A percentile compares a stretch with the other conserved stretches of the same genome.
Conservation (phyloP, 1,139 yeast species). For the Pichia norvegensis region DNA sequence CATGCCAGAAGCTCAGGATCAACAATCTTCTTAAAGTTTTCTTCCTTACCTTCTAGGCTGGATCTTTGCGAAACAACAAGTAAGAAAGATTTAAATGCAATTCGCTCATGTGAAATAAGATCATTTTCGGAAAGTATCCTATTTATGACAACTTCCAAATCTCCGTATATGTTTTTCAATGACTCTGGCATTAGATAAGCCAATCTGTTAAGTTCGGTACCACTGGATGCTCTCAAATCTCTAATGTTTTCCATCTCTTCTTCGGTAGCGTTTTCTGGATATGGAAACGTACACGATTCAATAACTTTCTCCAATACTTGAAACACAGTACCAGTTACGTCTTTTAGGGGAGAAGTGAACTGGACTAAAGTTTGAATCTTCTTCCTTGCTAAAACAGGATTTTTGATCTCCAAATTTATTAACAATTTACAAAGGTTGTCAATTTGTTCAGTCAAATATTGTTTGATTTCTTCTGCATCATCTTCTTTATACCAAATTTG, state of each 20-base stretch:
- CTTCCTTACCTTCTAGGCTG: slow-evolving; percentile 54
- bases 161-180: slow-evolving; percentile 68
- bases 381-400: slow-evolving; percentile 75
- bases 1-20: slow-evolving; percentile 90
- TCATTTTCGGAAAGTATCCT: slow-evolving; percentile 61
- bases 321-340: slow-evolving; percentile 61
- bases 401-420: slow-evolving; percentile 64
- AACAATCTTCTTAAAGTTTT: slow-evolving; percentile 75
- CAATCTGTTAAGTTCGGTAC: slow-evolving; percentile 86
- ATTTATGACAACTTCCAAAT: slow-evolving; percentile 74
- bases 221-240: slow-evolving; percentile 86
- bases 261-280: slow-evolving; percentile 57
- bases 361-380: slow-evolving; percentile 93
- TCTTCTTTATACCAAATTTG: slow-evolving; percentile 73
- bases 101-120: slow-evolving; percentile 83
- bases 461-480: slow-evolving; percentile 54
- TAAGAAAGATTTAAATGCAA: slow-evolving; percentile 85
- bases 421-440: slow-evolving; percentile 74
- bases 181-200: slow-evolving; percentile 94
- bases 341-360: slow-evolving; percentile 86
- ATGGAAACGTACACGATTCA: slow-evolving; percentile 79
- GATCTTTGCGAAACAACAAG: slow-evolving; percentile 89
- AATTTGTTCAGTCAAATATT: slow-evolving; percentile 52
- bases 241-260: slow-evolving; percentile 76
- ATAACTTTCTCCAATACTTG: slow-evolving; percentile 79